Base-by-base conservation (phyloP, 345 rosid species). In the Balakata baccata region DNA sequence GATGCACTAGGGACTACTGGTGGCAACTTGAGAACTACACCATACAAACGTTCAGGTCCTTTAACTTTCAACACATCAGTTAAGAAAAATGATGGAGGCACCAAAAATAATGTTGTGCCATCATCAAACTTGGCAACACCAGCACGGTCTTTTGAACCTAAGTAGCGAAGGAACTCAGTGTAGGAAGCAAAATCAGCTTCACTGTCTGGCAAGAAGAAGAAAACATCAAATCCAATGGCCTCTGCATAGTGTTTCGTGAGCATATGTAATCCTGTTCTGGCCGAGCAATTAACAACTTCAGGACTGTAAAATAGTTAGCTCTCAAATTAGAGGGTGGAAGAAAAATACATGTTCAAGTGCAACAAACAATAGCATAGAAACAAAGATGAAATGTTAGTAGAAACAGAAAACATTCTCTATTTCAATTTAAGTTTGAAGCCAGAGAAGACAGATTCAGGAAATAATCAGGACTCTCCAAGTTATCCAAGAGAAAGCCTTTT, bases 241-340 rank as follows among this genome's bases (percentile, higher is more conserved):
- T 91, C 96, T 4, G 84, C 81, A 76, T 86, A 89, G 77, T 92
- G 98, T 79, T 89, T 89, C 38, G 97, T 78, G 6, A 95, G 97
- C 90, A 90, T 87, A 84, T 95, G 98, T 87, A 95, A 76, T 75
- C 99, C 97, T 22, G 99, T 95, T 83, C 98, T 86, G 74, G 99
- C 99, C 22, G 99, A 92, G 83, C 99, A 95, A 77, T 95, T 92
- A 69, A 95, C 83, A 68, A 89, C 88, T 80, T 84, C 90, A 68
- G 99, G 99, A 74, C 98, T 95, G 86, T 75, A 80, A 61, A 79
- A 81, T 43, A 75, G 65, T 29, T 62, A 74, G 23, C 41, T 66
- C 72, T 37, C 39, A 53, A 22, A 60, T 63, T 59, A 67, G 70
- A 34, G 22, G 56, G 50, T 14, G 25, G 70, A 49, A 49, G 25